Evolutionary conservation across 108 stramenopile genomes (phyloP).

Genomic region (Asterionellopsis glacialis): DNA sequence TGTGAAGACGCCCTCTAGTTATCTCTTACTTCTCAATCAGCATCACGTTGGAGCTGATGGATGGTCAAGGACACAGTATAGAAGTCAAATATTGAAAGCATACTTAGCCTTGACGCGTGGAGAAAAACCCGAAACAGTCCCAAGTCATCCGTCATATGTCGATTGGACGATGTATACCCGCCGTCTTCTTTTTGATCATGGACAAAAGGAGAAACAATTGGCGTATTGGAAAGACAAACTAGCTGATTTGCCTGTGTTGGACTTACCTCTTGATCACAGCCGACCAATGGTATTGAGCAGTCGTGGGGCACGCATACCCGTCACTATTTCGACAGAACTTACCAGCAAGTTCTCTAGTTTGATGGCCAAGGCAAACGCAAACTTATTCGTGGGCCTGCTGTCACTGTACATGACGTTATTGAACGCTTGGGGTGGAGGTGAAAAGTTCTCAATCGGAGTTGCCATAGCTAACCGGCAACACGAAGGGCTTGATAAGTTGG

Average conservation of each 20-base stretch:
- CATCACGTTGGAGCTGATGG: slow-evolving; percentile 16
- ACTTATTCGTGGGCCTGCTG: slow-evolving; percentile 13
- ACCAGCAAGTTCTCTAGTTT: slow-evolving; percentile 2
- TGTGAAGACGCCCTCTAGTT: not conserved
- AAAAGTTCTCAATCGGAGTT: slow-evolving; percentile 9
- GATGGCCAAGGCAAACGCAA: slow-evolving; percentile 6
- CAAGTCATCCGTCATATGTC: slow-evolving; percentile 8
- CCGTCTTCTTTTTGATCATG: slow-evolving; percentile 7
- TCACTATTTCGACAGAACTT: slow-evolving; percentile 5
- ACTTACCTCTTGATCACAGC: slow-evolving; percentile 7
- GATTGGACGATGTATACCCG: slow-evolving; percentile 9
- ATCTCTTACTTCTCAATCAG: slow-evolving; percentile 10
- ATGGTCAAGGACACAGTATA: slow-evolving; percentile 5
- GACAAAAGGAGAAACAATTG: slow-evolving; percentile 15
- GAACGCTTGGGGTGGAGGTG: slow-evolving; percentile 9
- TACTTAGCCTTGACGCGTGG: slow-evolving; percentile 10
- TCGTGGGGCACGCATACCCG: slow-evolving; percentile 8
- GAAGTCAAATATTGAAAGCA: slow-evolving; percentile 13
- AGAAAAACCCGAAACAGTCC: slow-evolving; percentile 6
- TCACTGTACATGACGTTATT: slow-evolving; percentile 12
- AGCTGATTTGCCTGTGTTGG: slow-evolving; percentile 4
- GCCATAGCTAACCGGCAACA: slow-evolving; percentile 11
- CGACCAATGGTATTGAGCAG: slow-evolving; percentile 12
- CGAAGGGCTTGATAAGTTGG: slow-evolving; percentile 10
- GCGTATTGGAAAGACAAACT: slow-evolving; percentile 19